Evolutionary conservation across 441 rosid genomes (phyloP).

Genomic region (Erodium texanum): DNA sequence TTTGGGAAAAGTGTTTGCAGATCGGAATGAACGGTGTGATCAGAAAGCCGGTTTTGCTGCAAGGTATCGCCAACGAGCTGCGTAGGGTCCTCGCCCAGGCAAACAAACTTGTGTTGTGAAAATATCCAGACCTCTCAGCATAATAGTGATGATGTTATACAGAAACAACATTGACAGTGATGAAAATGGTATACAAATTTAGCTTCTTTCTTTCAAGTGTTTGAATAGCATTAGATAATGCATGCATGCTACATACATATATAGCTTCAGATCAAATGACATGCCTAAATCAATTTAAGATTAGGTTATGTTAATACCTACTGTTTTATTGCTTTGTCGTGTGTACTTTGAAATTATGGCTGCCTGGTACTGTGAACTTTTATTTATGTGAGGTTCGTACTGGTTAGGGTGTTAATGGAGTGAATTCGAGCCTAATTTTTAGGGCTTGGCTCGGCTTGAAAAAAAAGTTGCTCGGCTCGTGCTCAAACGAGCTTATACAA

Average conservation of each 20-base stretch:
- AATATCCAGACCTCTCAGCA: not conserved
- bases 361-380: too few relatives aligned
- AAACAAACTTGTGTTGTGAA: constrained; percentile 30
- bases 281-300: too few relatives aligned
- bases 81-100: constrained; percentile 50
- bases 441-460: too few relatives aligned
- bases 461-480: too few relatives aligned
- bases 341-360: too few relatives aligned
- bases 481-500: too few relatives aligned
- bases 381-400: too few relatives aligned
- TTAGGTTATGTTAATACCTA: too few relatives aligned
- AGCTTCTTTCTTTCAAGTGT: constrained; percentile 2
- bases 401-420: too few relatives aligned
- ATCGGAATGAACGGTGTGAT: constrained; percentile 74
- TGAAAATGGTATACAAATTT: constrained; percentile 7
- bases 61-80: constrained; percentile 64
- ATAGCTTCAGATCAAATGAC: not conserved
- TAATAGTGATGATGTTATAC: constrained; percentile 7
- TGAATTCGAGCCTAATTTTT: too few relatives aligned
- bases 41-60: constrained; percentile 59
- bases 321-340: too few relatives aligned
- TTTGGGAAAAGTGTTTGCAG: constrained; percentile 59
- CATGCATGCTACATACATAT: too few relatives aligned
- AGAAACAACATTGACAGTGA: not conserved
- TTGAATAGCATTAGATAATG: not conserved